These are phyloP conservation scores for Linum lewisii DNA, from an alignment of 345 rosid species.

Conservation along the genomic window DNA sequence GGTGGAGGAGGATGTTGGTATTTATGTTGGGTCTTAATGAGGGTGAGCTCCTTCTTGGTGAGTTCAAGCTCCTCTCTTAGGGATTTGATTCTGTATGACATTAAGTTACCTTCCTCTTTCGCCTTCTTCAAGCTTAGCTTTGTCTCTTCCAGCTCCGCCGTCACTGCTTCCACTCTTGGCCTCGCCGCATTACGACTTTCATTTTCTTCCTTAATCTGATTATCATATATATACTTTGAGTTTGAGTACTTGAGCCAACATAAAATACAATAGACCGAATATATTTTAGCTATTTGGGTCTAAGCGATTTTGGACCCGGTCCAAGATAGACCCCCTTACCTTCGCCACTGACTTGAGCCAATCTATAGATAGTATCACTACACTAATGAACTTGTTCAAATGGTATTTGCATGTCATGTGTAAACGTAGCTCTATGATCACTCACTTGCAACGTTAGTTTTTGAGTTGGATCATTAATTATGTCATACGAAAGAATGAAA, in stretches of 20 bases:
- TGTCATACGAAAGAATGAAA: not conserved
- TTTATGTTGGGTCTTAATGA: constrained; percentile 16
- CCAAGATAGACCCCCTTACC: no score
- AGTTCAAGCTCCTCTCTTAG: constrained; percentile 42
- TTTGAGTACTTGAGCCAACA: not conserved
- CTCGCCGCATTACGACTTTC: constrained; percentile 14
- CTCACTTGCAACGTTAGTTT: no score
- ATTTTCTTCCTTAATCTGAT: constrained; percentile 7
- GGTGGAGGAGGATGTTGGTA: constrained; percentile 15
- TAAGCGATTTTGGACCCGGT: no score
- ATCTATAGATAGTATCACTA: no score
- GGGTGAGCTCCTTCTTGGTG: constrained; percentile 34
- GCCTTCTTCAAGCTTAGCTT: constrained; percentile 37
- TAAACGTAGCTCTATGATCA: no score
- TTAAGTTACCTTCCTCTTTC: constrained; percentile 31
- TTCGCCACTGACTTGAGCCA: no score
- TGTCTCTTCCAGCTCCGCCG: constrained; percentile 48
- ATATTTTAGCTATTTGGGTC: no score
- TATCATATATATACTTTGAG: not conserved
- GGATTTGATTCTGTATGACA: constrained; percentile 24
- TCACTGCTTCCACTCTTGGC: constrained; percentile 24
- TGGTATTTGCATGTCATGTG: no score
- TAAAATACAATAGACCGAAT: not conserved
- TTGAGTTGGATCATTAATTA: no score
- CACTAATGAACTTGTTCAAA: no score